phyloP scores from a whole-genome alignment of 2,329 filamentous ascomycete species.

The Magnaporthiopsis rhizophila region DNA sequence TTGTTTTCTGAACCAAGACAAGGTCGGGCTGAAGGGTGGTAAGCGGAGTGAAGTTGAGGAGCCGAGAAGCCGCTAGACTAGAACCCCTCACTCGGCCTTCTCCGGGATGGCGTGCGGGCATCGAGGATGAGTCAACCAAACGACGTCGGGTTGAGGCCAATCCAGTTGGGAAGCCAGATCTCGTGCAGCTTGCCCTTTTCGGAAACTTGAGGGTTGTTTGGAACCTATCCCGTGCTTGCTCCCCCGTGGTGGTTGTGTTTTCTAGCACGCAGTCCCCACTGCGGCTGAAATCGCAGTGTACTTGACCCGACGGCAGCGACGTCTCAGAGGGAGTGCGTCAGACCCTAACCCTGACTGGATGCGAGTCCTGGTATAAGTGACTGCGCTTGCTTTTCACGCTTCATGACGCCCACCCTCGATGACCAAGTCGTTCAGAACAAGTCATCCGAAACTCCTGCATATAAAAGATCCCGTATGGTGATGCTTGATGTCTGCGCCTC shows the following conservation, averaged over 20 bases:
- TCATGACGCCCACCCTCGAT: background rate
- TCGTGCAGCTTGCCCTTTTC: too few relatives aligned
- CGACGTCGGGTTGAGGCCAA: too few relatives aligned
- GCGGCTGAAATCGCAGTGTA: background rate
- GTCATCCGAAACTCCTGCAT: background rate
- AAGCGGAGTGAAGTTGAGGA: background rate
- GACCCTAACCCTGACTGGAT: background rate
- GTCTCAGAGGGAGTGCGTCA: background rate
- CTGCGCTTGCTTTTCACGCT: too few relatives aligned
- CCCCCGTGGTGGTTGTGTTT: too few relatives aligned
- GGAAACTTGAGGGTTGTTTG: background rate
- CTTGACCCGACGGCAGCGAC: background rate
- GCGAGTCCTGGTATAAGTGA: background rate
- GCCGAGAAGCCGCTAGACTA: too few relatives aligned
- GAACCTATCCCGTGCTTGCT: background rate
- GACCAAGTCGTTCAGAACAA: background rate
- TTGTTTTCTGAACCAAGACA: background rate
- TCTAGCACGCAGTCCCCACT: background rate
- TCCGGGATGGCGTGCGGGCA: too few relatives aligned
- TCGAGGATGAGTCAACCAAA: too few relatives aligned
- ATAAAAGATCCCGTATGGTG: background rate
- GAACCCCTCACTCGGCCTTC: too few relatives aligned
- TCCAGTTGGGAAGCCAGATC: too few relatives aligned
- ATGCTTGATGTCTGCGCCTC: background rate
- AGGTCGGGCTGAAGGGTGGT: background rate